Evolutionary conservation across 2,329 filamentous ascomycete genomes (phyloP).

Genomic region (Nothopassalora personata): DNA sequence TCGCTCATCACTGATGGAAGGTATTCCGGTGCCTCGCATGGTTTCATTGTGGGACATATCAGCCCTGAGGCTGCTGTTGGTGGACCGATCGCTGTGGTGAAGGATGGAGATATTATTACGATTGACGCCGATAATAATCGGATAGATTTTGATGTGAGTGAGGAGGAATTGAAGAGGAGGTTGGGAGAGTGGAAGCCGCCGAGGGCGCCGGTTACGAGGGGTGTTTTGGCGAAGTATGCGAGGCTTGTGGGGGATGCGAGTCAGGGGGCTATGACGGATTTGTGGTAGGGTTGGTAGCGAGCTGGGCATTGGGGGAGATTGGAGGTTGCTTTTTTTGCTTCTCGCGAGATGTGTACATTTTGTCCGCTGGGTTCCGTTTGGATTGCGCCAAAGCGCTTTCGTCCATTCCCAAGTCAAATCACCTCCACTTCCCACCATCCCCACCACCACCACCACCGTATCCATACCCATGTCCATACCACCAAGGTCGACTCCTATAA

Average conservation of each 20-base stretch:
- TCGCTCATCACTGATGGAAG: slow-evolving; percentile 89
- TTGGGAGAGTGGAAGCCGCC: slow-evolving; percentile 66
- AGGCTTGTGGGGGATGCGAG: slow-evolving; percentile 83
- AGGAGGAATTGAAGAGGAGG: slow-evolving; percentile 64
- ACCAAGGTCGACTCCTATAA: not conserved
- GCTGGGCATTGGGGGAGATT: not conserved
- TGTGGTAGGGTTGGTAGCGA: slow-evolving; percentile 36
- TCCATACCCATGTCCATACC: not conserved
- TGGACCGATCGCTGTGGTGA: slow-evolving; percentile 78
- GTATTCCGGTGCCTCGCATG: slow-evolving; percentile 82
- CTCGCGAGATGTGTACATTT: not conserved
- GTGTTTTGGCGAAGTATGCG: slow-evolving; percentile 86
- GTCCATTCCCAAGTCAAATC: not conserved
- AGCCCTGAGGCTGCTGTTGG: slow-evolving; percentile 85
- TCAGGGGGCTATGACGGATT: slow-evolving; percentile 83
- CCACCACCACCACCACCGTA: not conserved
- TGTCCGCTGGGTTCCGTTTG: too few species aligned
- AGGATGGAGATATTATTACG: slow-evolving; percentile 73
- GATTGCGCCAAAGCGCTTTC: not conserved
- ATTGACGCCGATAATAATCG: slow-evolving; percentile 78
- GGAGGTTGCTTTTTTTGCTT: not conserved
- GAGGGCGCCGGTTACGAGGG: slow-evolving; percentile 67
- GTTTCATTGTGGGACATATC: slow-evolving; percentile 91
- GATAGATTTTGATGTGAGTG: slow-evolving; percentile 64
- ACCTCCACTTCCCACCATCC: not conserved